A percentile compares a stretch with the other conserved stretches of the same genome.
phyloP scores from a whole-genome alignment of 1,139 yeast species.

The Chernovozyma sophiae-reginae region DNA sequence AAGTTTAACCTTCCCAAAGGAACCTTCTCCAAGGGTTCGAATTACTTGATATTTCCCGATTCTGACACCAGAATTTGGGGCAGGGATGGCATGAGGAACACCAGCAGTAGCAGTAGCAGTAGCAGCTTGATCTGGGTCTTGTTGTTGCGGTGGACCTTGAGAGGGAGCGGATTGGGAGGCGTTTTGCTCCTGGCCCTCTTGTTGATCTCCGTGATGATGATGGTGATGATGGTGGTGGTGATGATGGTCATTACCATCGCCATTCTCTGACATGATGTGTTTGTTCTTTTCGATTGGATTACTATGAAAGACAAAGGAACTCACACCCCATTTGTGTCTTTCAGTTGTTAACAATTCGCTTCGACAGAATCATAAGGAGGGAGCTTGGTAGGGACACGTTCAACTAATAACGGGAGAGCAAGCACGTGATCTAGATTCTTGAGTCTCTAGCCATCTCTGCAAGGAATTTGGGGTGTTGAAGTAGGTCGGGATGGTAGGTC shows the following conservation, averaged over 20 bases:
- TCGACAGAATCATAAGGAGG: no score
- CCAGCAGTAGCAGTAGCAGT: background rate
- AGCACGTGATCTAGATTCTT: no score
- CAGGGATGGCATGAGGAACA: background rate
- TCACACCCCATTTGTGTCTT: no score
- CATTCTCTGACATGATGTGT: slow-evolving; percentile 10
- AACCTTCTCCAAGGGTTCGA: slow-evolving; percentile 94
- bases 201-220: slow-evolving; percentile 13
- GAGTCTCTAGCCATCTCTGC: no score
- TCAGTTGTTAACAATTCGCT: no score
- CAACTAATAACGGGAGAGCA: no score
- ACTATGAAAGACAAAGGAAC: no score
- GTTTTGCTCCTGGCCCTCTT: slow-evolving; percentile 2
- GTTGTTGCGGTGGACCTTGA: slow-evolving; percentile 1
- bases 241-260: slow-evolving; percentile 16
- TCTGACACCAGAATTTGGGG: slow-evolving; percentile 25
- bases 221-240: slow-evolving; percentile 12
- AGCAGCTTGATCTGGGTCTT: slow-evolving; percentile 11
- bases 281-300: no score
- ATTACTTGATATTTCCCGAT: slow-evolving; percentile 94
- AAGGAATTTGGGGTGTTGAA: no score
- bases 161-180: background rate
- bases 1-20: slow-evolving; percentile 93
- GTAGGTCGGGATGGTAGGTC: no score
- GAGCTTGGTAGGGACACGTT: no score